Base-by-base conservation (phyloP, 768 basidiomycete genomes). In the Naganishia kalamii region DNA sequence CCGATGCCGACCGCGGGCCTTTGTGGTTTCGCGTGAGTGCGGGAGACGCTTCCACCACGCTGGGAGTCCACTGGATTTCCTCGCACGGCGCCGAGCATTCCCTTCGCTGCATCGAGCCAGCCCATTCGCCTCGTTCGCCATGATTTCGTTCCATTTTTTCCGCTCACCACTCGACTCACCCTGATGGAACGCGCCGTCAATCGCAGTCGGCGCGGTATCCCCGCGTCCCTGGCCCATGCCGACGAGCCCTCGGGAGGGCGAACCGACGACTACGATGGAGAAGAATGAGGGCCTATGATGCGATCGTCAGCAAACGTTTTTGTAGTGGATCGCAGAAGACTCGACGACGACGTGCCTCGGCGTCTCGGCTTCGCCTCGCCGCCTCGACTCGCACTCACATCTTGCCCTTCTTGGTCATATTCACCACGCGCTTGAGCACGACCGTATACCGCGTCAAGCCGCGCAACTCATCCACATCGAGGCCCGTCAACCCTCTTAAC, bases 381-480 rank as follows among this genome's bases (percentile, higher is more conserved):
- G 29, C 35, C 33, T 37, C 21, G 15, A 2, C 19, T 5, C 33
- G 49, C 17, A 74, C 76, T 69, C 66, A 77, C 67, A 88, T 87
- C 74, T 91, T 94, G 15, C 96, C 96, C 79, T 97, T 98, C 63
- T 88, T 87, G 0, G 92, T 97, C 83, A 97, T 93, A 67, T 90
- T 88, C 4, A 85, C 85, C 70, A 93, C 87, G 44, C 85, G 80
- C 70, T 79, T 78, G 35, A 78, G 66, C 44, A 74, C 72, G 25
- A 81, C 70, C 23, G 75, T 75, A 68, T 74, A 79, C 63, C 77
- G 70, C 64, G 76, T 74, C 68, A 81, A 62, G 12, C 67, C 68
- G 29, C 76, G 67, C 50, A 80, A 65, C 68, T 80, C 79, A n/a
- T 66, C 67, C 17, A 69, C 43, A 2, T 65, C 61, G 64, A 81